Evolutionary conservation across 106 monocot genomes (phyloP).

Genomic region (Ottelia alismoides): DNA sequence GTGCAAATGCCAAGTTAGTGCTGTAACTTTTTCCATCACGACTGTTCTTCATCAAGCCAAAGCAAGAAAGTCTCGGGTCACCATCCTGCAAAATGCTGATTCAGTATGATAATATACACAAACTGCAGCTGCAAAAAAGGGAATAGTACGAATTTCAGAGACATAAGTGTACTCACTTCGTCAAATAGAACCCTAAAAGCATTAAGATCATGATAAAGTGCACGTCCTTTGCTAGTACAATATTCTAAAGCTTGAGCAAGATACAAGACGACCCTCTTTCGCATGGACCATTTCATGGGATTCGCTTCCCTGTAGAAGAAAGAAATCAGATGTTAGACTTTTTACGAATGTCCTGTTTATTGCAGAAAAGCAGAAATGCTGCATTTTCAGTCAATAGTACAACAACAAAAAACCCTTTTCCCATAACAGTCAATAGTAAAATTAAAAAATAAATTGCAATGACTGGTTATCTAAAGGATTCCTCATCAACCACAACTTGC

Average conservation of each 20-base stretch:
- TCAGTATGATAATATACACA: not conserved
- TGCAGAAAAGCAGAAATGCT: no score
- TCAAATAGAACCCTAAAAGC: constrained; percentile 34
- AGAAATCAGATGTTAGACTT: not conserved
- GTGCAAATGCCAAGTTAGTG: constrained; percentile 81
- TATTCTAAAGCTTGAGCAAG: constrained; percentile 33
- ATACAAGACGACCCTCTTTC: constrained; percentile 17
- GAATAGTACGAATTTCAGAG: no score
- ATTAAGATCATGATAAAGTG: constrained; percentile 37
- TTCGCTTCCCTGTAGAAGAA: constrained; percentile 17
- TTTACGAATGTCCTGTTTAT: no score
- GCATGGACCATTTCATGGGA: constrained; percentile 33
- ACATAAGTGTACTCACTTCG: constrained; percentile 13
- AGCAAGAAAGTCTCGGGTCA: no score
- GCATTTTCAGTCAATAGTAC: no score
- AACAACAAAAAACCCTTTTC: no score
- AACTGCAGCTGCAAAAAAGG: not conserved
- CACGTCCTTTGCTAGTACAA: constrained; percentile 22
- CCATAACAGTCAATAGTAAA: no score
- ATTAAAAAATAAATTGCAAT: no score
- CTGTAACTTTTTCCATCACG: no score
- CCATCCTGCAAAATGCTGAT: constrained; percentile 24
- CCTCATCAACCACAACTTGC: no score
- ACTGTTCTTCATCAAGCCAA: no score
- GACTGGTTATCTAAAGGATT: no score